These are phyloP conservation scores for Eucalyptus regnans DNA, from an alignment of 345 rosid genomes.

Conservation along the genomic window DNA sequence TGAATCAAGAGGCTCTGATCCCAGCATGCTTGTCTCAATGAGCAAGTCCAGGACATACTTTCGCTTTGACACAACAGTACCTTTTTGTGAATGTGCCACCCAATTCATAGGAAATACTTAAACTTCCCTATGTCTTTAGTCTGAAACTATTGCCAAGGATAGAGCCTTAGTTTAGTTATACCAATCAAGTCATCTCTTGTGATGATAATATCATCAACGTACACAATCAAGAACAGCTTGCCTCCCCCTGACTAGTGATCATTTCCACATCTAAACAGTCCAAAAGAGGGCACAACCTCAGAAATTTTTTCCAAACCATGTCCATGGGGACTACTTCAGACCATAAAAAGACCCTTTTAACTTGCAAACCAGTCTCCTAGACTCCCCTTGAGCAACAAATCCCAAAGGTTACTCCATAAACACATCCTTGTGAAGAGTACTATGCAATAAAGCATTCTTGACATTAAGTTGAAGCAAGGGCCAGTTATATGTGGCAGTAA, in stretches of 20 bases:
- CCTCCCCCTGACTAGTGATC: not conserved
- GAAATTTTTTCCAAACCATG: not conserved
- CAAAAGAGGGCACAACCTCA: not conserved
- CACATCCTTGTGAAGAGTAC: not conserved
- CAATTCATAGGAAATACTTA: not conserved
- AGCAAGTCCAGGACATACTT: not conserved
- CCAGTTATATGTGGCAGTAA: not conserved
- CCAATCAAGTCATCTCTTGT: not conserved
- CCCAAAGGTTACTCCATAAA: not conserved
- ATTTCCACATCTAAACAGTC: not conserved
- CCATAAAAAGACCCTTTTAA: not conserved
- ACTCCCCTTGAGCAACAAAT: not conserved
- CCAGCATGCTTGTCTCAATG: not conserved
- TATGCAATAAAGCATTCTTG: not conserved
- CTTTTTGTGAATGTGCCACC: not conserved
- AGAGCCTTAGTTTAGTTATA: not conserved
- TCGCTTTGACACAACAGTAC: not conserved
- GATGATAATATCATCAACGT: not conserved
- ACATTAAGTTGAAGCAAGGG: not conserved
- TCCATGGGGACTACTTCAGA: not conserved
- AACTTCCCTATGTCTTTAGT: not conserved
- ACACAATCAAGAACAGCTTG: not conserved
- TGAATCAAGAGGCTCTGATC: not conserved
- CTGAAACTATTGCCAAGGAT: not conserved
- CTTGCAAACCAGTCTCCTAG: not conserved